These are phyloP conservation scores for Colletotrichum sp. DNA, from an alignment of 2,329 filamentous ascomycete genomes.

Conservation along the genomic window DNA sequence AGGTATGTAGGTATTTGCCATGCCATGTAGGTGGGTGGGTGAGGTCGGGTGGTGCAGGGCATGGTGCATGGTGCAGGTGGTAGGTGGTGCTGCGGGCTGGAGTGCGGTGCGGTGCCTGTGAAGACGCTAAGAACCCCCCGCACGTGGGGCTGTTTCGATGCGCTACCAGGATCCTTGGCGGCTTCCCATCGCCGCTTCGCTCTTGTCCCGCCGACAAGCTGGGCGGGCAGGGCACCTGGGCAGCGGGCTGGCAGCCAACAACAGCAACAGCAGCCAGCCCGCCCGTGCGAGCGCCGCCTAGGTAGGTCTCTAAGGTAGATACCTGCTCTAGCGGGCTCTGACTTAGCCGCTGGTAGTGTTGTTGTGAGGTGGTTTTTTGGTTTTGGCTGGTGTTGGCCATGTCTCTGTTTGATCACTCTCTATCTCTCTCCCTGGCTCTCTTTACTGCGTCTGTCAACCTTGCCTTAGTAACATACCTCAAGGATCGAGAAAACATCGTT, in stretches of 20 bases:
- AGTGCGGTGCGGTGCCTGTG: neutral
- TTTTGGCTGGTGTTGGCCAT: neutral
- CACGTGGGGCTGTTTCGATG: conserved; percentile 22
- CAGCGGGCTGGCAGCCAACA: neutral
- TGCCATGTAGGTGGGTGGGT: neutral
- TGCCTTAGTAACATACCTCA: neutral
- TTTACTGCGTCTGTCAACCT: neutral
- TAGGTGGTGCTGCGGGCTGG: neutral
- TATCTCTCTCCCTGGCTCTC: neutral
- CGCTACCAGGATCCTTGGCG: conserved; percentile 17
- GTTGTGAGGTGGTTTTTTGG: neutral
- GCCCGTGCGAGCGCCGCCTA: neutral
- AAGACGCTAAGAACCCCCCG: neutral
- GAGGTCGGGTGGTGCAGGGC: neutral
- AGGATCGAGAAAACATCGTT: neutral
- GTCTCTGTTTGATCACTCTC: neutral
- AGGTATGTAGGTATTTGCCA: neutral
- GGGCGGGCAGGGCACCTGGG: neutral
- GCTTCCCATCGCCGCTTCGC: neutral
- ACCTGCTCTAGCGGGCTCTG: neutral
- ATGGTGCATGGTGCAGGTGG: neutral
- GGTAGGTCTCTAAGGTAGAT: neutral
- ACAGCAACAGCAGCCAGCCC: too few relatives aligned
- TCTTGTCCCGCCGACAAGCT: neutral
- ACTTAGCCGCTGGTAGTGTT: neutral